phyloP scores from a whole-genome alignment of 306 rosid species.

The Sechiopsis laciniata region DNA sequence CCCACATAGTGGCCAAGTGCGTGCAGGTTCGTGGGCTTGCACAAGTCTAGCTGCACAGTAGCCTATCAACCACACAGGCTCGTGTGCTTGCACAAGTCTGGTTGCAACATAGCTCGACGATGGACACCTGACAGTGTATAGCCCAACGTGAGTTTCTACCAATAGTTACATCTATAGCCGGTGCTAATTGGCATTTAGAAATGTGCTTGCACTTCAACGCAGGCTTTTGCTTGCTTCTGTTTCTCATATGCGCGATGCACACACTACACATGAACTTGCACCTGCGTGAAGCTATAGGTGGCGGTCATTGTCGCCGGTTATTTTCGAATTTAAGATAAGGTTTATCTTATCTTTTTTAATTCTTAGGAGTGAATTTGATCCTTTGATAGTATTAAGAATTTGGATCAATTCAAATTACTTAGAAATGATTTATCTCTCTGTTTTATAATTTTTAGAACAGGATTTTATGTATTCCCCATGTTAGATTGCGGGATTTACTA shows the following conservation, averaged over 20 bases:
- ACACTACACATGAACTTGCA: neutral
- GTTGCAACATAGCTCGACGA: neutral
- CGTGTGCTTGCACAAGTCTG: neutral
- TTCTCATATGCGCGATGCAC: neutral
- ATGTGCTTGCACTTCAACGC: neutral
- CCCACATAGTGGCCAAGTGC: too few relatives aligned
- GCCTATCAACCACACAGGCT: too few relatives aligned
- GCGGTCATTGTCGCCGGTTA: neutral
- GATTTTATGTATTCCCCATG: neutral
- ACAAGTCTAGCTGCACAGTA: too few relatives aligned
- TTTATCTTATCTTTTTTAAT: neutral
- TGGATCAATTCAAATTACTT: neutral
- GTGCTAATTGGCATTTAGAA: too few relatives aligned
- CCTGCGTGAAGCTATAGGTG: neutral
- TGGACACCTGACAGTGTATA: neutral
- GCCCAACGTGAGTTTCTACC: neutral
- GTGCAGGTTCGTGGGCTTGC: neutral
- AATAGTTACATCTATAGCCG: too few relatives aligned
- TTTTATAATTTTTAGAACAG: neutral
- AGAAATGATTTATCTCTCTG: neutral
- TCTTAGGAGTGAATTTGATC: neutral
- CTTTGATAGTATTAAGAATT: neutral
- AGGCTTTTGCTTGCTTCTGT: neutral
- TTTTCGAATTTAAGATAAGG: neutral
- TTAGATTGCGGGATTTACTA: neutral